Evolutionary conservation across 1,284 basidiomycete species (phyloP).

Genomic region (Agaricales sp.): DNA sequence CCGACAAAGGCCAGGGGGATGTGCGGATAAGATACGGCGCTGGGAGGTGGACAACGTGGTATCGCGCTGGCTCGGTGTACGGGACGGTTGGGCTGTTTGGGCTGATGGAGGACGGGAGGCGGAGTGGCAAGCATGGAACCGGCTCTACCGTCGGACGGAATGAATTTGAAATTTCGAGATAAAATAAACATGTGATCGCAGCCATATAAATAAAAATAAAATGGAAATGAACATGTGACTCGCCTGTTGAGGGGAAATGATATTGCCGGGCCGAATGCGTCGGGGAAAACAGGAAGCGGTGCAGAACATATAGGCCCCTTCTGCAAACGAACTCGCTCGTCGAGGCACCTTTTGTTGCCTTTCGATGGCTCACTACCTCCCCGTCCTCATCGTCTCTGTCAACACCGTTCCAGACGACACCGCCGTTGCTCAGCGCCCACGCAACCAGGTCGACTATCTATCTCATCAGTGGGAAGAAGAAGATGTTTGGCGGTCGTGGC

Average conservation of each 20-base stretch:
- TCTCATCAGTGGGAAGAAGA: constrained; percentile 97
- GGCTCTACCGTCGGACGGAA: background rate
- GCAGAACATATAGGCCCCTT: background rate
- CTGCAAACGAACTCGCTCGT: background rate
- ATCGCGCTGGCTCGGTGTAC: constrained; percentile 54
- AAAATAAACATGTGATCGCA: background rate
- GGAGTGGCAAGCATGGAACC: constrained; percentile 58
- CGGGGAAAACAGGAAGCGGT: background rate
- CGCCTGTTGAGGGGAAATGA: too few relatives aligned
- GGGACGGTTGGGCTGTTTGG: constrained; percentile 79
- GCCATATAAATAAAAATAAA: too few relatives aligned
- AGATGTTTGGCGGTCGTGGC: constrained; percentile 97
- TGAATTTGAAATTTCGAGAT: constrained; percentile 24
- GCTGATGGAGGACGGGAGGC: constrained; percentile 55
- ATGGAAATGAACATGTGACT: too few relatives aligned
- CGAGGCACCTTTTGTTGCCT: background rate
- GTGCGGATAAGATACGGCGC: constrained; percentile 38
- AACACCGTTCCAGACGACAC: constrained; percentile 58
- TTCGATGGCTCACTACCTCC: constrained; percentile 58
- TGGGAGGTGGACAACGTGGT: constrained; percentile 48
- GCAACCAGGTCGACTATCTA: constrained; percentile 74
- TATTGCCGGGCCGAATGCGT: background rate
- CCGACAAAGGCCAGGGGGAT: constrained; percentile 34
- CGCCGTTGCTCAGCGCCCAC: constrained; percentile 49
- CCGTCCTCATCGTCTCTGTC: constrained; percentile 56